Evolutionary conservation across 2,329 filamentous ascomycete species (phyloP).

Genomic region (Venturia effusa): DNA sequence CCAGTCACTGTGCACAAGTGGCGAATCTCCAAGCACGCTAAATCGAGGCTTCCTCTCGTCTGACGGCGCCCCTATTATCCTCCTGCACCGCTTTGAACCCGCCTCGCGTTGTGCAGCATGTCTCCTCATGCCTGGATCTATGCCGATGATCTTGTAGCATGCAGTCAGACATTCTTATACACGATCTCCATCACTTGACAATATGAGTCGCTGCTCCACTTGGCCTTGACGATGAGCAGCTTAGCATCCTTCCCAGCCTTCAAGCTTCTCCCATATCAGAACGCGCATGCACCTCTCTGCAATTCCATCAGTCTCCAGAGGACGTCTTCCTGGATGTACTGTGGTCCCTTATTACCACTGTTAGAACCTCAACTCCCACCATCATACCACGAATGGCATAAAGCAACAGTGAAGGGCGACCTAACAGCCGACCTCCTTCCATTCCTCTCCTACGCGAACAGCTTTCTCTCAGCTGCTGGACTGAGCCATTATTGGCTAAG

Average conservation of each 20-base stretch:
- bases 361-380: constrained; percentile 14
- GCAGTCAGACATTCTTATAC: background rate
- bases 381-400: constrained; percentile 28
- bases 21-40: too few species aligned
- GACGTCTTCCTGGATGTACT: constrained; percentile 18
- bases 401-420: constrained; percentile 24
- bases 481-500: constrained; percentile 38
- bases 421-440: constrained; percentile 27
- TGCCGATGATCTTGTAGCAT: background rate
- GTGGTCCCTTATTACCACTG: constrained; percentile 16
- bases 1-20: too few species aligned
- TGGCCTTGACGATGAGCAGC: background rate
- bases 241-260: background rate
- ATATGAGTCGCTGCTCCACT: background rate
- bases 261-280: background rate
- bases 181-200: background rate
- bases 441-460: constrained; percentile 30
- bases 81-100: background rate
- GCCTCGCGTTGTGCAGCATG: background rate
- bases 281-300: background rate
- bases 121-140: background rate
- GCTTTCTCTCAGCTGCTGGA: constrained; percentile 25
- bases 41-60: too few species aligned
- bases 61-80: too few species aligned
- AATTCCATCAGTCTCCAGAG: background rate